phyloP scores from a whole-genome alignment of 106 monocot genomes.

The Ottelia alismoides region DNA sequence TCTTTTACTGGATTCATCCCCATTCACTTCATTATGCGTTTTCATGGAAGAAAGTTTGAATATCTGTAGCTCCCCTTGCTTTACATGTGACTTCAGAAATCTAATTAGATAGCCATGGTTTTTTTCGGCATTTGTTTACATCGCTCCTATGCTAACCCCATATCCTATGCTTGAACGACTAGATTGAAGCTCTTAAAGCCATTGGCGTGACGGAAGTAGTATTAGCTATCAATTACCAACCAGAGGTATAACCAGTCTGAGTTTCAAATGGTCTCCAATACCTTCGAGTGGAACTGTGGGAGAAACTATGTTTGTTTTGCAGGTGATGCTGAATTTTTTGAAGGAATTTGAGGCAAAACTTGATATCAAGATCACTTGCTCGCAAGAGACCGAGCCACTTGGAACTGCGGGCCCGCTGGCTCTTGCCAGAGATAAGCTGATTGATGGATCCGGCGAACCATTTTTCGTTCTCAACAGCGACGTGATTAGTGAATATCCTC shows the following conservation, averaged over 20 bases:
- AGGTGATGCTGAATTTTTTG: constrained; percentile 79
- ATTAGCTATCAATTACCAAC: constrained; percentile 41
- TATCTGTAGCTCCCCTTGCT: too few relatives aligned
- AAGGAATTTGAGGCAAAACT: constrained; percentile 67
- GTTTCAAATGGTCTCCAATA: too few relatives aligned
- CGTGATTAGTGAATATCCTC: constrained; percentile 80
- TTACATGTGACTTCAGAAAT: too few relatives aligned
- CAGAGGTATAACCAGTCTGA: too few relatives aligned
- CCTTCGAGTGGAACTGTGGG: too few relatives aligned
- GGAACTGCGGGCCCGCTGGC: constrained; percentile 83
- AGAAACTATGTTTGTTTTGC: neutral
- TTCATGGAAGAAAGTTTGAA: too few relatives aligned
- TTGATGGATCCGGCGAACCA: constrained; percentile 62
- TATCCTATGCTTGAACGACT: neutral
- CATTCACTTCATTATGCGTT: too few relatives aligned
- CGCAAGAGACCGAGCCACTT: constrained; percentile 70
- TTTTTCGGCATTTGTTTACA: too few relatives aligned
- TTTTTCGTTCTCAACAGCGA: constrained; percentile 89
- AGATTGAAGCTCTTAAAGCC: constrained; percentile 26
- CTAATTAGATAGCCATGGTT: too few relatives aligned
- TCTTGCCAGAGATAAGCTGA: constrained; percentile 56
- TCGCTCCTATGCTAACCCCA: too few relatives aligned
- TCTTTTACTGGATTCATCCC: too few relatives aligned
- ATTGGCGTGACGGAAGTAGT: constrained; percentile 30
- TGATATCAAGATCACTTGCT: constrained; percentile 74